Conservation (phyloP, 2,329 filamentous ascomycete species). For the Calcarisporium arbuscula region DNA sequence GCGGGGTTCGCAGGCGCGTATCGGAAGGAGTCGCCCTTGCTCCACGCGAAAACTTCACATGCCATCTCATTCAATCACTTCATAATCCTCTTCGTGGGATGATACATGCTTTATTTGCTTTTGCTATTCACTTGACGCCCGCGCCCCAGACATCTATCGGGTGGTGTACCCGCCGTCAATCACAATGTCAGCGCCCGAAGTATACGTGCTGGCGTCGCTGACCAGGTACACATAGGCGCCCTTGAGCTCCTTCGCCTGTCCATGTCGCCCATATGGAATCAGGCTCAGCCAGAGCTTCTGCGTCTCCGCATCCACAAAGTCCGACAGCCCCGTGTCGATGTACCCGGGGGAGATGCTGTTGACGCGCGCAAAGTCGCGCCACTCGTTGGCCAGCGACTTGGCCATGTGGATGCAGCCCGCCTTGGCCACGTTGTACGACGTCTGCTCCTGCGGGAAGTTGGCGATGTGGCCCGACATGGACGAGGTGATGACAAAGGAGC, state of each 20-base stretch:
- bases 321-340: conserved; percentile 61
- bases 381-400: conserved; percentile 52
- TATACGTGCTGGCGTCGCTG: conserved; percentile 69
- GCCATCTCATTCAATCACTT: too few species aligned
- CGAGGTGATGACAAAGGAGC: conserved; percentile 63
- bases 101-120: too few species aligned
- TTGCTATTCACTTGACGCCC: too few species aligned
- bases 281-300: conserved; percentile 69
- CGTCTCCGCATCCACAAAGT: conserved; percentile 58
- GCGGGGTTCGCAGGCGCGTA: too few species aligned
- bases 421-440: conserved; percentile 61
- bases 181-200: conserved; percentile 63
- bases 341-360: conserved; percentile 64
- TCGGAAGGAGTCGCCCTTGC: too few species aligned
- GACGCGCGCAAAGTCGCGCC: conserved; percentile 60
- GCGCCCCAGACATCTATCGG: conserved; percentile 28
- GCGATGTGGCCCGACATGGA: conserved; percentile 66
- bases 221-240: conserved; percentile 74
- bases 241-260: conserved; percentile 63
- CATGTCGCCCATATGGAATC: conserved; percentile 68
- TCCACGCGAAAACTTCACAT: too few species aligned
- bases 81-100: too few species aligned
- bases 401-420: conserved; percentile 45
- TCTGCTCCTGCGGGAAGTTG: conserved; percentile 63
- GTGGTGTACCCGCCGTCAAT: conserved; percentile 64